A percentile compares a stretch with the other conserved stretches of the same genome.
Conservation (phyloP, 345 rosid genomes). For the Psidium friedrichsthalianum region DNA sequence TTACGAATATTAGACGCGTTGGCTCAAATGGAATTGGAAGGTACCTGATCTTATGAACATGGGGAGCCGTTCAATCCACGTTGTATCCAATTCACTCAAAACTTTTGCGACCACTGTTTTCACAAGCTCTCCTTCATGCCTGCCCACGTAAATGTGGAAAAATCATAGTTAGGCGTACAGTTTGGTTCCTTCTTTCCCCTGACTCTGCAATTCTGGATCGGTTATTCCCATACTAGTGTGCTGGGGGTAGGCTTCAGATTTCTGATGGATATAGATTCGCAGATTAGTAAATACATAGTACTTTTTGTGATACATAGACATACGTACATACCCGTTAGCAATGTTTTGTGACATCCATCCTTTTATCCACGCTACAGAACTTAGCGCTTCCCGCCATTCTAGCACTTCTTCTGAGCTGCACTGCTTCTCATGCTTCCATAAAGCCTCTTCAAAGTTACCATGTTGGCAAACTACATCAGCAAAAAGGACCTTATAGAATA, state of each 20-base stretch:
- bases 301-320: background rate
- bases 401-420: background rate
- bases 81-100: background rate
- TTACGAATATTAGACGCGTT: too few species aligned
- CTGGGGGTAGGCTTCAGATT: background rate
- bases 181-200: background rate
- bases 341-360: background rate
- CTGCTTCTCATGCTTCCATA: background rate
- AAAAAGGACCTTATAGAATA: background rate
- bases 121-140: background rate
- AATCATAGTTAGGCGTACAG: background rate
- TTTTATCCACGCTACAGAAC: background rate
- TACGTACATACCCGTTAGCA: background rate
- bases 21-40: too few species aligned
- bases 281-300: background rate
- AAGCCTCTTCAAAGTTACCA: background rate
- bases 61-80: background rate
- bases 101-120: background rate
- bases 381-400: background rate
- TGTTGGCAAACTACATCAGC: accelerated
- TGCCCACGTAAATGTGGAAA: background rate
- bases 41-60: background rate
- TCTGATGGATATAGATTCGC: too few species aligned
- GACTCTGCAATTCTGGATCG: background rate
- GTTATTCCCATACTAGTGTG: background rate